A percentile compares a stretch with the other conserved stretches of the same genome.
These are phyloP conservation scores for Fusarium phyllophilum DNA, from an alignment of 2,329 filamentous ascomycete genomes.

Conservation along the genomic window DNA sequence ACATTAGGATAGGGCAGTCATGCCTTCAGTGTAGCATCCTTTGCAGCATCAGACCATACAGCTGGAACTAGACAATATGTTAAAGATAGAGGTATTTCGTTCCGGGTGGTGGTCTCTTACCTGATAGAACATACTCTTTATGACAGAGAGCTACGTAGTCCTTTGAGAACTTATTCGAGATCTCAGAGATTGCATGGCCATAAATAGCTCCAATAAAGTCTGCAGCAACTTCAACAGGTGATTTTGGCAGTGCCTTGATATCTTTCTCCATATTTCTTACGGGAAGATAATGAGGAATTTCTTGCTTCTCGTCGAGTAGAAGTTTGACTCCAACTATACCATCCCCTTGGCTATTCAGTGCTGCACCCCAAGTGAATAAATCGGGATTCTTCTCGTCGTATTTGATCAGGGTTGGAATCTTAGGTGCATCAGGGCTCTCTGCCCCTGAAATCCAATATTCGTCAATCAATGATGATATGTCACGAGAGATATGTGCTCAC, in stretches of 20 bases:
- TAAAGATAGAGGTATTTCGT: neutral
- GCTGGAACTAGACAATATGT: neutral
- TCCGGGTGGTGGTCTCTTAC: neutral
- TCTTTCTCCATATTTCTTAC: neutral
- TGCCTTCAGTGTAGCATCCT: neutral
- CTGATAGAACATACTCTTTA: neutral
- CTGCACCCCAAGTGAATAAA: neutral
- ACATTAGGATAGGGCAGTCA: neutral
- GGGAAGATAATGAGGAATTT: neutral
- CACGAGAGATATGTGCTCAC: neutral
- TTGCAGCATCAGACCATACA: neutral
- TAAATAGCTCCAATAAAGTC: neutral
- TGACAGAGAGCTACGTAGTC: neutral
- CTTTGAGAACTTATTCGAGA: neutral
- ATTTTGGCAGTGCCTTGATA: neutral
- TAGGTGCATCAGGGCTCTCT: neutral
- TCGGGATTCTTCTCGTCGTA: neutral
- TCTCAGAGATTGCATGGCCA: neutral
- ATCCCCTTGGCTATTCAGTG: neutral
- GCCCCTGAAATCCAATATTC: neutral
- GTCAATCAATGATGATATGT: neutral
- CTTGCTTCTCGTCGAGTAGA: neutral
- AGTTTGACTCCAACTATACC: neutral
- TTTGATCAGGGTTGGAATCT: neutral
- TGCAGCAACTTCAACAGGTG: neutral